Evolutionary conservation across 257 asterid species (phyloP).

Genomic region (Solanum ahanhuiri): DNA sequence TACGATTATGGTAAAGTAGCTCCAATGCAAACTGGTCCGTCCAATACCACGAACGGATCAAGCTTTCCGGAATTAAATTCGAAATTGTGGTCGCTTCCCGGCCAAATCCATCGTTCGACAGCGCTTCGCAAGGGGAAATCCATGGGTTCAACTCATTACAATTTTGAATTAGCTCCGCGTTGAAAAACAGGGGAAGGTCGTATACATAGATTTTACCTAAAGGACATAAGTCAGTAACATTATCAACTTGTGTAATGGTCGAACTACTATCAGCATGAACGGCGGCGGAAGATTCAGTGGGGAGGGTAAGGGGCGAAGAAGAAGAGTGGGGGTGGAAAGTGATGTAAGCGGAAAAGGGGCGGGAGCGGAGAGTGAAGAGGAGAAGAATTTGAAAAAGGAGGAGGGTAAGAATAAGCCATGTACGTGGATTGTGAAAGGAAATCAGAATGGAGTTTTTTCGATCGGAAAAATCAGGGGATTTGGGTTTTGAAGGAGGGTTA

Average conservation of each 20-base stretch:
- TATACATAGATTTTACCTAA: slow-evolving; percentile 33
- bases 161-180: slow-evolving; percentile 28
- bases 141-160: slow-evolving; percentile 50
- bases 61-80: slow-evolving; percentile 21
- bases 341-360: not conserved
- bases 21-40: slow-evolving; percentile 69
- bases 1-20: slow-evolving; percentile 47
- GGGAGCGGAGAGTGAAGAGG: slow-evolving; percentile 10
- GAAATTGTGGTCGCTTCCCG: slow-evolving; percentile 28
- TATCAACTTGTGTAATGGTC: not conserved
- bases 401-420: slow-evolving; percentile 16
- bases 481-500: not conserved
- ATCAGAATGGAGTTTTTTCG: slow-evolving; percentile 2
- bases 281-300: not conserved
- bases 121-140: slow-evolving; percentile 46
- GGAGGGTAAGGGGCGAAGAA: not conserved
- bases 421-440: slow-evolving; percentile 1
- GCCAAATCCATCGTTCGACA: slow-evolving; percentile 49
- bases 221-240: not conserved
- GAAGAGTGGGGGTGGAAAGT: not conserved
- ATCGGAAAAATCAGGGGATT: not conserved
- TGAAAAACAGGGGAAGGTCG: slow-evolving; percentile 46
- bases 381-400: slow-evolving; percentile 20
- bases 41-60: slow-evolving; percentile 50
- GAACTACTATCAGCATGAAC: not conserved